Evolutionary conservation across 75 land plant species (phyloP), one percentile per base, ranked within the genome.

Genomic region (Picea sitchensis): DNA sequence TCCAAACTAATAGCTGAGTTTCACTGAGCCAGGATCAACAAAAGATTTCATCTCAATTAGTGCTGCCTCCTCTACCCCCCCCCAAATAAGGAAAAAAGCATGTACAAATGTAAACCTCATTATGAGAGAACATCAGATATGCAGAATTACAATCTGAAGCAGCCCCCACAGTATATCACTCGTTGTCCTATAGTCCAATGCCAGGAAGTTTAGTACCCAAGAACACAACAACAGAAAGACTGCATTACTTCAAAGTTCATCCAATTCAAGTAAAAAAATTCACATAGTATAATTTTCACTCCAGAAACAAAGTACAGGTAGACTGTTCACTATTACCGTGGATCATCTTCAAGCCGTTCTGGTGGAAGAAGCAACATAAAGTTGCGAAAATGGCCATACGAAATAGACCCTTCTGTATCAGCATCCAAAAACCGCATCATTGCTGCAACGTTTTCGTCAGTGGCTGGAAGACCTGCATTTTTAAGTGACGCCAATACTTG

Each of bases 381-480:
- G 79, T 92, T 96, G n/a, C 96, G 90, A 74, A 96, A 96, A 79
- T 94, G 98, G 17, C 94, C 90, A 86, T 96, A 96, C 17, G 98
- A 91, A 78, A 96, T 89, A 58, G 92, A 90, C 36, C 87, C 96
- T 80, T 87, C 90, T 20, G 87, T 78, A 80, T 93, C 92, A 73
- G 90, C 88, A 85, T 92, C 86, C 59, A 96, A 80, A 89, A 83
- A 92, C 7, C 94, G 90, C 92, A 96, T 90, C 98, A 96, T 96
- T 59, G 98, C 96, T 65, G 86, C 90, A 78, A 91, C 98, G 83
- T 94, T 96, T 18, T 90, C 96, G 73, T 96, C 98, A 83, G 86
- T 94, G 1, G 98, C 96, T 32, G 98, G 98, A 80, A 96, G 92
- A 30, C 96, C 96, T 57, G 94, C 97, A 87, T 84, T 86, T 76